phyloP scores from a whole-genome alignment of 768 basidiomycete genomes.

The Suillus clintonianus region DNA sequence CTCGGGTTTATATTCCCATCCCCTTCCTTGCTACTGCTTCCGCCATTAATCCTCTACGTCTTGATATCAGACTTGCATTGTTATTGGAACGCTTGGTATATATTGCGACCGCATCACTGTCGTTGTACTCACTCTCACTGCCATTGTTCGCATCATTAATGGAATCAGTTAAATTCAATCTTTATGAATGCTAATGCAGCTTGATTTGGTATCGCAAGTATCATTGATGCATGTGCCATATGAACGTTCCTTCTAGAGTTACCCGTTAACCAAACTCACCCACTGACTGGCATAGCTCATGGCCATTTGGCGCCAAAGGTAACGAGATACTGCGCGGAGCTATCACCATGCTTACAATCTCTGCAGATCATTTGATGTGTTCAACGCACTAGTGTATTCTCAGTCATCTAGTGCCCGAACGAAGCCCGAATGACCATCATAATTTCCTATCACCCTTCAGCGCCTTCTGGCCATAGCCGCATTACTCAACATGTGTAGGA shows the following conservation, averaged over 20 bases:
- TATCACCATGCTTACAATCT: not conserved
- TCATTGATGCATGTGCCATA: not conserved
- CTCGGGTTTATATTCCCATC: not conserved
- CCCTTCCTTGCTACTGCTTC: not conserved
- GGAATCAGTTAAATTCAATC: not conserved
- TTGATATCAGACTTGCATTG: not conserved
- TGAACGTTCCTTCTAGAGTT: not conserved
- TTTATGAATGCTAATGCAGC: not conserved
- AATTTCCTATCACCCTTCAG: not conserved
- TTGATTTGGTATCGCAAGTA: not conserved
- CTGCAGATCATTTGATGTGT: not conserved
- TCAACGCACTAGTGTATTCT: not conserved
- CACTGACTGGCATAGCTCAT: not conserved
- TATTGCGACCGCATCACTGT: not conserved
- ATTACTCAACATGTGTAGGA: slow-evolving; percentile 10
- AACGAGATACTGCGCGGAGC: not conserved
- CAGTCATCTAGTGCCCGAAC: not conserved
- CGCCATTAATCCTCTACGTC: not conserved
- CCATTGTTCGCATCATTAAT: slow-evolving; percentile 2
- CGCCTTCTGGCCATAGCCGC: not conserved
- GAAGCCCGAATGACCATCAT: not conserved
- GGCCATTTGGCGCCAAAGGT: not conserved
- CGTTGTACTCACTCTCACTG: slow-evolving; percentile 5
- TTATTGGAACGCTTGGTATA: slow-evolving; percentile 3
- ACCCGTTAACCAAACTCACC: not conserved